Conservation (phyloP, 495 filamentous ascomycete genomes). For the Aspergillus incahuasiensis region DNA sequence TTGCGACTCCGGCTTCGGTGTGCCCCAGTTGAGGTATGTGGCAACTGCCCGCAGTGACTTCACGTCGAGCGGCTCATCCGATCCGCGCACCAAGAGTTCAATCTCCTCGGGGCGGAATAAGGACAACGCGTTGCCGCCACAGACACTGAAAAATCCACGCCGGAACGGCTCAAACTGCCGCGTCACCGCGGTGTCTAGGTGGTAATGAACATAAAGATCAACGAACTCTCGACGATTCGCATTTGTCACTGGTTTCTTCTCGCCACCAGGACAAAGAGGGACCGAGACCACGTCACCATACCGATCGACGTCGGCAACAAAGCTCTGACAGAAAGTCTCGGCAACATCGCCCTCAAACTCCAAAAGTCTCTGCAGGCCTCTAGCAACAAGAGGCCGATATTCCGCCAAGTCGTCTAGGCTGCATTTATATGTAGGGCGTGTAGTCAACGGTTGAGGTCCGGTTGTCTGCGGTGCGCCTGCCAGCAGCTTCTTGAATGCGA, state of each 20-base stretch:
- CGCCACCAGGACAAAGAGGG: constrained; percentile 72
- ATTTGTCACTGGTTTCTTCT: constrained; percentile 75
- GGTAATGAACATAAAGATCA: constrained; percentile 75
- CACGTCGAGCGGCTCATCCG: constrained; percentile 81
- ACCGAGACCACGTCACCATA: constrained; percentile 65
- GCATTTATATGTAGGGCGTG: constrained; percentile 61
- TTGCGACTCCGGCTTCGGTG: constrained; percentile 47
- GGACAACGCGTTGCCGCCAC: constrained; percentile 82
- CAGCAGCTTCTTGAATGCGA: constrained; percentile 84
- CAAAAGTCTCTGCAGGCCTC: constrained; percentile 69
- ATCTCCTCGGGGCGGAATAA: constrained; percentile 95
- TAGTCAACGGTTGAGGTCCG: constrained; percentile 48
- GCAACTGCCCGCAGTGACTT: constrained; percentile 71
- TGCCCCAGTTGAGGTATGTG: constrained; percentile 74
- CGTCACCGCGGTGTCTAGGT: constrained; percentile 72
- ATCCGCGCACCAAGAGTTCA: constrained; percentile 81
- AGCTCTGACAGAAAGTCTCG: constrained; percentile 76
- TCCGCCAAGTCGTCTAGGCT: constrained; percentile 82
- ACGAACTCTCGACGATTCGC: constrained; percentile 83
- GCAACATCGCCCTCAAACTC: constrained; percentile 86
- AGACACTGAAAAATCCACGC: constrained; percentile 90
- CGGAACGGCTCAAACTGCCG: constrained; percentile 95
- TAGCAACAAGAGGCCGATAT: constrained; percentile 72
- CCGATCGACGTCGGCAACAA: constrained; percentile 70
- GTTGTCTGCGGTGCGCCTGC: constrained; percentile 59